Evolutionary conservation across 1,284 basidiomycete genomes (phyloP).

Genomic region (Irpex sp.): DNA sequence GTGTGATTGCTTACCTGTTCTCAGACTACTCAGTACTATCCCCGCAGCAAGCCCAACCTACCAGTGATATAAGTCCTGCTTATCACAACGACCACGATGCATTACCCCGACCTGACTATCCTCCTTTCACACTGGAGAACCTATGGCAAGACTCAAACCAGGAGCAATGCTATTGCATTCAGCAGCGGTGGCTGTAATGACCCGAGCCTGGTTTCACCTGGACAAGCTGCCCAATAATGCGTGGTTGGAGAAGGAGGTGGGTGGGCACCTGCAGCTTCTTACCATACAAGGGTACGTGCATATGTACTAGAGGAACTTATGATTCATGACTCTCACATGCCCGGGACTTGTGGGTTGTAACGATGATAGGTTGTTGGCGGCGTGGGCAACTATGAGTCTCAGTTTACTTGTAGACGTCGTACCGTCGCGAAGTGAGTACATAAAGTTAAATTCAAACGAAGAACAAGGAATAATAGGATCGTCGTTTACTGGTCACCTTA

Average conservation of each 20-base stretch:
- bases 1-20: no score
- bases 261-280: slow-evolving; percentile 68
- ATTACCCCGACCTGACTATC: background rate
- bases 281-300: slow-evolving; percentile 70
- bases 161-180: slow-evolving; percentile 36
- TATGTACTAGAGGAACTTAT: background rate
- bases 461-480: background rate
- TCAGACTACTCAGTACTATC: no score
- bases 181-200: slow-evolving; percentile 39
- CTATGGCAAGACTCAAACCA: slow-evolving; percentile 9
- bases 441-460: background rate
- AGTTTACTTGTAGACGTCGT: slow-evolving; percentile 47
- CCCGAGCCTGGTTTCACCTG: slow-evolving; percentile 43
- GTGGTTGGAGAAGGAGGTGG: slow-evolving; percentile 45
- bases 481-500: background rate
- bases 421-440: slow-evolving; percentile 37
- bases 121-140: background rate
- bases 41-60: no score
- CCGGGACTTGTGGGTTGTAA: background rate
- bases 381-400: slow-evolving; percentile 48
- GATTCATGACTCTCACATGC: background rate
- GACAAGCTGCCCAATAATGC: slow-evolving; percentile 31
- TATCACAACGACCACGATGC: no score
- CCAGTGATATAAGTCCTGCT: no score
- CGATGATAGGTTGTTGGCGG: slow-evolving; percentile 40